Evolutionary conservation across 306 rosid species (phyloP), one percentile per base, ranked within the genome.

Genomic region (Citrullus mucosospermus): DNA sequence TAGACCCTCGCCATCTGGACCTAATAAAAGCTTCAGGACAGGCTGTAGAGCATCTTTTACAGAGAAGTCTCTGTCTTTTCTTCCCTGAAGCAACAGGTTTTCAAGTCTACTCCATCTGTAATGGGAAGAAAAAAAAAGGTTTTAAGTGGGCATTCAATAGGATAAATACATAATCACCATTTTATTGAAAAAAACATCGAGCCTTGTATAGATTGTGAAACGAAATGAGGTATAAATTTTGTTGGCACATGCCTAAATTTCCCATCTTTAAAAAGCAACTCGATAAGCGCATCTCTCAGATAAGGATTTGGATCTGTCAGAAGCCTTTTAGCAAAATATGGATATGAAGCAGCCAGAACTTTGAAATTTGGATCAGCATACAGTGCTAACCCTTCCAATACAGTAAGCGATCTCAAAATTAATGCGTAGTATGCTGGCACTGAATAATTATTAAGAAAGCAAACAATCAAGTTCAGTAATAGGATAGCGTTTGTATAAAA

Each of bases 281-380:
- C 95, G 78, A 94, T 86, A 69, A 94, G 96, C 75, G 98, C 96
- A 85, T 92, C 97, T 86, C 97, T 90, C 83, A 94, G 92, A 81
- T 94, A 94, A 59, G 98, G 98, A 86, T 89, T 94, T 82, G 98
- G 97, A 84, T 94, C 98, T 25, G 97, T 94, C 70, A 94, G 86
- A 55, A 94, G 98, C 88, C 98, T 88, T 85, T 94, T 94, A 57
- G 98, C 97, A 80, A 94, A 94, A 80, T 94, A 94, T 3, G 98
- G 98, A 82, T 94, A 94, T 28, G 98, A 94, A 68, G 98, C 98
- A 55, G 98, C 98, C 57, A 94, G 92, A 81, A 92, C 93, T 96
- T 92, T 94, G 85, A 92, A 94, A 87, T 94, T 88, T 18, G 98
- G 98, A 91, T 94, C 98, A 34, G 97, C 95, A 80, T 92, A 84